Conservation (phyloP, 192 early-diverging fungal genomes). For the Phycomyces blakesleeanus region DNA sequence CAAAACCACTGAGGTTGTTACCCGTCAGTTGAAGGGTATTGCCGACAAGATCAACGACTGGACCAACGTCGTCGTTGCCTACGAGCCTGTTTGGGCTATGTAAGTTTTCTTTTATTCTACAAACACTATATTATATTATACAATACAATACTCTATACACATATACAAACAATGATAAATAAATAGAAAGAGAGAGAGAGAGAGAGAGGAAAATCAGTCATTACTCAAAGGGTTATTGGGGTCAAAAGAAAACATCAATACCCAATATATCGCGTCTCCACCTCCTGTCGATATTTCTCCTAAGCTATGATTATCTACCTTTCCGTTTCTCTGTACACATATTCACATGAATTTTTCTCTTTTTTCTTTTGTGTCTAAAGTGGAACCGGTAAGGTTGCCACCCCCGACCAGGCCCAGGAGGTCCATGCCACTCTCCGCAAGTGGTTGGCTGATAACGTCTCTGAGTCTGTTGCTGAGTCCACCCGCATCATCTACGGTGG, state of each 20-base stretch:
- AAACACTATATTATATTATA: too few relatives aligned
- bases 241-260: too few relatives aligned
- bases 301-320: too few relatives aligned
- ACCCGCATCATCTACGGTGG: constrained; percentile 98
- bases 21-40: constrained; percentile 87
- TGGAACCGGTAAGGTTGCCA: constrained; percentile 97
- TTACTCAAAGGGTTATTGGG: too few relatives aligned
- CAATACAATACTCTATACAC: too few relatives aligned
- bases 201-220: neutral
- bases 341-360: constrained; percentile 1
- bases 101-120: too few relatives aligned
- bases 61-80: constrained; percentile 94
- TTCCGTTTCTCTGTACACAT: too few relatives aligned
- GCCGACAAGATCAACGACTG: constrained; percentile 79
- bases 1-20: constrained; percentile 81
- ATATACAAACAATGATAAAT: too few relatives aligned
- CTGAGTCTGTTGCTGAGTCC: constrained; percentile 74
- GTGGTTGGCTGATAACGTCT: constrained; percentile 85
- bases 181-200: neutral
- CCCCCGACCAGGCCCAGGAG: constrained; percentile 95
- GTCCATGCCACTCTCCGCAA: constrained; percentile 84
- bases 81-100: constrained; percentile 99
- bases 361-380: too few relatives aligned
- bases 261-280: too few relatives aligned
- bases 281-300: too few relatives aligned